These are phyloP conservation scores for Crithidia expoeki DNA, from an alignment of 208 protist species.

Conservation along the genomic window DNA sequence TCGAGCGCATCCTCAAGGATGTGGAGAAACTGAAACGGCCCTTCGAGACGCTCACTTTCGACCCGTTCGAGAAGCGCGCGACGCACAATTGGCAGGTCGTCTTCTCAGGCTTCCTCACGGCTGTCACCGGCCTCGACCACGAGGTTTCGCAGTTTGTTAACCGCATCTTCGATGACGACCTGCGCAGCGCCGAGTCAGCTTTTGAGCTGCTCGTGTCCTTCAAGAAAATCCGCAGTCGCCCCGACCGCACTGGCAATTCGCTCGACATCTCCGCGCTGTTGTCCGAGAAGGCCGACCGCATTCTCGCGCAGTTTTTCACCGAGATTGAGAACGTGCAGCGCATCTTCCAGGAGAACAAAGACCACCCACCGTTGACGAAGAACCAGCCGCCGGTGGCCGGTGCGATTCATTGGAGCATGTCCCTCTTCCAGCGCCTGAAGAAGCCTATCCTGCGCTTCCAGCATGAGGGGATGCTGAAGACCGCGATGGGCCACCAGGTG, in stretches of 20 bases:
- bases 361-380: conserved; percentile 94
- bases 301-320: conserved; percentile 94
- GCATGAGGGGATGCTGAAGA: conserved; percentile 90
- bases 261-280: conserved; percentile 94
- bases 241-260: conserved; percentile 63
- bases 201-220: conserved; percentile 98
- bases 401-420: conserved; percentile 96
- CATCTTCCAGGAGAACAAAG: conserved; percentile 92
- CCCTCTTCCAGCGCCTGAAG: conserved; percentile 97
- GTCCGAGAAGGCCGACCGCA: conserved; percentile 95
- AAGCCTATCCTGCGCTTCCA: conserved; percentile 96
- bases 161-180: conserved; percentile 96
- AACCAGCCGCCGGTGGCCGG: conserved; percentile 98
- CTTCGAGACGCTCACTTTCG: conserved; percentile 95
- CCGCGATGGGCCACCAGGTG: conserved; percentile 90
- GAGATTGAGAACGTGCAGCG: conserved; percentile 91
- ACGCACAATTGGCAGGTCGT: conserved; percentile 93
- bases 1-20: conserved; percentile 95
- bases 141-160: conserved; percentile 97
- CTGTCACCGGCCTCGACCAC: conserved; percentile 94
- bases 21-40: conserved; percentile 95
- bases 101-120: conserved; percentile 93
- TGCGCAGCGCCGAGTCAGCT: conserved; percentile 97
- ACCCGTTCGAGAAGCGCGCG: conserved; percentile 95
- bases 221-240: conserved; percentile 91